phyloP scores from a whole-genome alignment of 805 yeast genomes.

The Wickerhamomyces chambardii region DNA sequence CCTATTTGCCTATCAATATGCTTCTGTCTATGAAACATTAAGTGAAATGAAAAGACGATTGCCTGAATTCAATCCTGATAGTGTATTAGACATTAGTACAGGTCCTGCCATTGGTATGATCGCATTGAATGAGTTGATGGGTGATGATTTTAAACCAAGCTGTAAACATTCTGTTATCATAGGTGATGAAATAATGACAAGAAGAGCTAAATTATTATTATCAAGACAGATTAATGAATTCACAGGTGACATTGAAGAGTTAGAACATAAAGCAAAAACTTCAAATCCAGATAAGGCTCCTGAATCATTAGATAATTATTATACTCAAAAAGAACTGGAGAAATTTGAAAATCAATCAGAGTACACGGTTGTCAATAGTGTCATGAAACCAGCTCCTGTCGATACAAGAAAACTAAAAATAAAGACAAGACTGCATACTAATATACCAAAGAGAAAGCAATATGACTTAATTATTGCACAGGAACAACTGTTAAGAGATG shows the following conservation, averaged over 20 bases:
- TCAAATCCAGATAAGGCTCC: too few species aligned
- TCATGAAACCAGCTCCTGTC: conserved; percentile 42
- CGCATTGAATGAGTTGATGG: conserved; percentile 80
- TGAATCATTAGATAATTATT: too few species aligned
- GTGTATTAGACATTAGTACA: conserved; percentile 70
- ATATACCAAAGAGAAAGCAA: conserved; percentile 35
- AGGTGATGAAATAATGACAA: conserved; percentile 68
- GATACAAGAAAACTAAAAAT: conserved; percentile 46
- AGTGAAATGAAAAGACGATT: conserved; percentile 52
- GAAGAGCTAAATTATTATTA: conserved; percentile 68
- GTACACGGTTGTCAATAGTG: conserved; percentile 14
- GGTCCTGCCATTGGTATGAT: conserved; percentile 93
- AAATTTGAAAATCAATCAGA: conserved; percentile 12
- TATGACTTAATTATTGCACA: conserved; percentile 82
- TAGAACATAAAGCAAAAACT: conserved; percentile 7
- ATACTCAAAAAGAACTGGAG: conserved; percentile 7
- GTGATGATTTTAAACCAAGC: conserved; percentile 48
- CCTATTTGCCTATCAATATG: conserved; percentile 74
- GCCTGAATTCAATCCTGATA: conserved; percentile 53
- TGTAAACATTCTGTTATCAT: conserved; percentile 64
- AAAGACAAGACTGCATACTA: conserved; percentile 43
- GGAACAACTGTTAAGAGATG: conserved; percentile 62
- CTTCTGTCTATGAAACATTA: conserved; percentile 56
- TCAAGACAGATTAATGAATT: conserved; percentile 57
- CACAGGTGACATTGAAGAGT: conserved; percentile 15